These are phyloP conservation scores for Globisporangium paroecandrum DNA, from an alignment of 352 stramenopile species.

Conservation along the genomic window DNA sequence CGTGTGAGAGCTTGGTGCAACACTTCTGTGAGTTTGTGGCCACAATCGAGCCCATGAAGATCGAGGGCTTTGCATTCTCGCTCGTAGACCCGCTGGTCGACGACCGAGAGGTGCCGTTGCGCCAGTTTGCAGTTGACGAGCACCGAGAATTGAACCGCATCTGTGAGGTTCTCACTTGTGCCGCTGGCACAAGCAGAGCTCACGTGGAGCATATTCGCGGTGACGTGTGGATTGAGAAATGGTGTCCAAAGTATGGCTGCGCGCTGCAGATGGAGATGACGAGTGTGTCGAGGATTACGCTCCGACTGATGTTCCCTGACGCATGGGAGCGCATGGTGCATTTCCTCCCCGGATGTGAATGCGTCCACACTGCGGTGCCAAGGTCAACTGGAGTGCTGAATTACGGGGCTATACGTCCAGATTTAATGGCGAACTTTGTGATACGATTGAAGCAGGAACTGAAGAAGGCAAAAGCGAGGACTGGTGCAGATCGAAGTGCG, in stretches of 20 bases:
- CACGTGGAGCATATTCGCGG: neutral
- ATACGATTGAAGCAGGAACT: conserved; percentile 19
- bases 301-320: conserved; percentile 41
- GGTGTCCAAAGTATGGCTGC: conserved; percentile 2
- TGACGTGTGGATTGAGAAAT: conserved; percentile 8
- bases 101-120: conserved; percentile 17
- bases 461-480: conserved; percentile 19
- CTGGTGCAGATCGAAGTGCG: conserved; percentile 13
- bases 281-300: conserved; percentile 17
- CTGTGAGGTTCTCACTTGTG: neutral
- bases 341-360: conserved; percentile 24
- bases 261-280: conserved; percentile 27
- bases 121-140: conserved; percentile 25
- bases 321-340: conserved; percentile 38
- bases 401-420: conserved; percentile 30
- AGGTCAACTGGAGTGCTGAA: conserved; percentile 21
- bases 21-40: conserved; percentile 21
- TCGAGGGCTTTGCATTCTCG: conserved; percentile 12
- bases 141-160: conserved; percentile 20
- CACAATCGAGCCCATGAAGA: conserved; percentile 15
- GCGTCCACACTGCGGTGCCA: conserved; percentile 37
- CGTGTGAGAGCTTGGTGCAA: conserved; percentile 21
- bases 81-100: conserved; percentile 17
- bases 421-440: conserved; percentile 15
- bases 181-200: neutral